These are phyloP conservation scores for Ustilago trichophora DNA, from an alignment of 1,284 basidiomycete genomes.

Conservation along the genomic window DNA sequence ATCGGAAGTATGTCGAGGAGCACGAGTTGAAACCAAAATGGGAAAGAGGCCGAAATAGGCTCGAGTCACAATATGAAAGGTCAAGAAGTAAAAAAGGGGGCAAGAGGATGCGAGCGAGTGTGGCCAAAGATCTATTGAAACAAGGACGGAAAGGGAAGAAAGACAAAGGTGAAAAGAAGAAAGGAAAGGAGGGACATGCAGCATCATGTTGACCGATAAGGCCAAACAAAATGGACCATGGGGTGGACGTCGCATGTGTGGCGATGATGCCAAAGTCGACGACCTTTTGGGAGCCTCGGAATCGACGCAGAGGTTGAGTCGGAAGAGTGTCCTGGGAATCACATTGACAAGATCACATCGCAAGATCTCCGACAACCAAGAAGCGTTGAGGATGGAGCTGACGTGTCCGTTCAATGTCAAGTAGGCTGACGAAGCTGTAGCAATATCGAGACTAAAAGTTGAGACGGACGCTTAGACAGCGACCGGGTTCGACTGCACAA, in stretches of 20 bases:
- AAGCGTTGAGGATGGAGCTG: not conserved
- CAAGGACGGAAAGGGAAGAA: too few species aligned
- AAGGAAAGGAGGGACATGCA: not conserved
- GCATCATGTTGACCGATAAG: not conserved
- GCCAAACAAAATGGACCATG: not conserved
- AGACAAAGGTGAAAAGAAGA: too few species aligned
- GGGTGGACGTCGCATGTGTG: not conserved
- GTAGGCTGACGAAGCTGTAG: too few species aligned
- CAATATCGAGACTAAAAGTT: too few species aligned
- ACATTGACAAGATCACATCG: too few species aligned
- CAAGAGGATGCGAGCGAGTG: not conserved
- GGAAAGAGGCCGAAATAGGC: too few species aligned
- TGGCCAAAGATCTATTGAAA: not conserved
- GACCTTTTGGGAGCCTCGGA: not conserved
- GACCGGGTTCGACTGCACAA: conserved; percentile 51
- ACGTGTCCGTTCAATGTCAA: too few species aligned
- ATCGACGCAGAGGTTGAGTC: too few species aligned
- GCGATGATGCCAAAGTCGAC: not conserved
- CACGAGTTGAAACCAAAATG: not conserved
- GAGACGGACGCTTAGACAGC: conserved; percentile 35
- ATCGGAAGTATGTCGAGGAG: conserved; percentile 8
- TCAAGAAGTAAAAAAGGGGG: not conserved
- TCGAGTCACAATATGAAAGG: too few species aligned
- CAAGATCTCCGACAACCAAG: not conserved
- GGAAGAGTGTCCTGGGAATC: too few species aligned